phyloP scores from a whole-genome alignment of 768 basidiomycete species.

The Butyriboletus loyo region DNA sequence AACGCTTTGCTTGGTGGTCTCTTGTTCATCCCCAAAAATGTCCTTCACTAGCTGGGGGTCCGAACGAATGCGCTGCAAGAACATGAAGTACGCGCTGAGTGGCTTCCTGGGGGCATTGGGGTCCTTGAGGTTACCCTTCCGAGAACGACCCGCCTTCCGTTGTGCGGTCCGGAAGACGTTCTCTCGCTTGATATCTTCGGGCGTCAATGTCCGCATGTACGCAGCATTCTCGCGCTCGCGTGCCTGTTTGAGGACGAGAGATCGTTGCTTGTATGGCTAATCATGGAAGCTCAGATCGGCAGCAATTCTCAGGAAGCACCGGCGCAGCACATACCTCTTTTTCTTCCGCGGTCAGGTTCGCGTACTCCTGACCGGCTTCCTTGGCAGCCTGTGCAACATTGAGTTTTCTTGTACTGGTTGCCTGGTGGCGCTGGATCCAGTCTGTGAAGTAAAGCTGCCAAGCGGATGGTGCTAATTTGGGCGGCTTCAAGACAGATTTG shows the following conservation, averaged over 20 bases:
- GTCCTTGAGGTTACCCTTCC: constrained; percentile 94
- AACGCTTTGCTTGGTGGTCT: constrained; percentile 93
- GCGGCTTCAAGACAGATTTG: constrained; percentile 80
- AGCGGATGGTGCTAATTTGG: constrained; percentile 88
- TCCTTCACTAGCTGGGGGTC: constrained; percentile 69
- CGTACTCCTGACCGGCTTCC: constrained; percentile 90
- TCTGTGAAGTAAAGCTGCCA: constrained; percentile 98
- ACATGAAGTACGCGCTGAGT: constrained; percentile 92
- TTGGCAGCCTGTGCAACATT: constrained; percentile 96
- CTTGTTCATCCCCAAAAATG: constrained; percentile 86
- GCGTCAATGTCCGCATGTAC: constrained; percentile 86
- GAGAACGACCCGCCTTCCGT: constrained; percentile 88
- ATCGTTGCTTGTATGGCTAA: constrained; percentile 83
- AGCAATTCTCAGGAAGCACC: constrained; percentile 23
- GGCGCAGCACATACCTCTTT: constrained; percentile 63
- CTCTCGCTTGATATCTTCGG: constrained; percentile 93
- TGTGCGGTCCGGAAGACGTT: constrained; percentile 89
- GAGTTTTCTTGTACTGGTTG: constrained; percentile 75
- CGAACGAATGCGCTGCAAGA: constrained; percentile 85
- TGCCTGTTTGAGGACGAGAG: constrained; percentile 79
- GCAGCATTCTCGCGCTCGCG: constrained; percentile 78
- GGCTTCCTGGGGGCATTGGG: constrained; percentile 97
- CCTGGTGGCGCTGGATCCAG: constrained; percentile 87
- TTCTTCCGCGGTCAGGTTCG: constrained; percentile 69
- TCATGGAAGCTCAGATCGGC: constrained; percentile 20